These are phyloP conservation scores for Chlamydomonas sphaeroides DNA, from an alignment of 139 green algal genomes.

Conservation along the genomic window DNA sequence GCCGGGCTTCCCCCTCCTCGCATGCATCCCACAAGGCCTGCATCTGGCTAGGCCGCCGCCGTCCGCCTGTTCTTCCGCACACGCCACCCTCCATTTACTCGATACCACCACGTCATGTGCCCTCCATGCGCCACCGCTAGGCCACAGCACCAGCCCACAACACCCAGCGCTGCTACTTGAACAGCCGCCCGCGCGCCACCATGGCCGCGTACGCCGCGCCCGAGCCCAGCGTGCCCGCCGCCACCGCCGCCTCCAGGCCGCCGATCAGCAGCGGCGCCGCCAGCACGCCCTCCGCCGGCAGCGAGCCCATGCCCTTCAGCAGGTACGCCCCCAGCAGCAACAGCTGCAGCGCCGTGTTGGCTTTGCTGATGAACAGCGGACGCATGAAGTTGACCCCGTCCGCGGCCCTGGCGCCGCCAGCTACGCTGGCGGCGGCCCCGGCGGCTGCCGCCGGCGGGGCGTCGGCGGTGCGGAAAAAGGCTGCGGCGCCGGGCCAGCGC, in stretches of 20 bases:
- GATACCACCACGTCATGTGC: no score
- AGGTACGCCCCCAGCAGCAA: constrained; percentile 74
- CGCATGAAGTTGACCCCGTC: constrained; percentile 43
- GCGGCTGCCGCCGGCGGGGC: not conserved
- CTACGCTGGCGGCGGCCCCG: not conserved
- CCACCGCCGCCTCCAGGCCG: constrained; percentile 59
- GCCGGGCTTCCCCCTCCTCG: no score
- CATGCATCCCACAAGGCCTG: no score
- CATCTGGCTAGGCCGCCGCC: no score
- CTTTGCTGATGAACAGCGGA: constrained; percentile 86
- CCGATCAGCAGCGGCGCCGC: constrained; percentile 20
- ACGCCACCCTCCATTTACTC: no score
- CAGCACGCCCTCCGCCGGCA: constrained; percentile 45
- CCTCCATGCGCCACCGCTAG: no score
- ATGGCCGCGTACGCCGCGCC: constrained; percentile 63
- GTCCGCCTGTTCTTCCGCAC: no score
- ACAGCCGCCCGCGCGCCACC: constrained; percentile 38
- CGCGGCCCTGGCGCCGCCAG: not conserved
- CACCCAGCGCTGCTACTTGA: no score
- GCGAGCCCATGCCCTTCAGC: constrained; percentile 60
- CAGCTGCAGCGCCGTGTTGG: constrained; percentile 90
- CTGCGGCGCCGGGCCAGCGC: constrained; percentile 53
- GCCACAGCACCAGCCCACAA: no score
- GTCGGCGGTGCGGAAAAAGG: constrained; percentile 71
- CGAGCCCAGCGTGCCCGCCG: constrained; percentile 70